Base-by-base conservation (phyloP, 305 asterid species). In the Fraxinus paxiana region DNA sequence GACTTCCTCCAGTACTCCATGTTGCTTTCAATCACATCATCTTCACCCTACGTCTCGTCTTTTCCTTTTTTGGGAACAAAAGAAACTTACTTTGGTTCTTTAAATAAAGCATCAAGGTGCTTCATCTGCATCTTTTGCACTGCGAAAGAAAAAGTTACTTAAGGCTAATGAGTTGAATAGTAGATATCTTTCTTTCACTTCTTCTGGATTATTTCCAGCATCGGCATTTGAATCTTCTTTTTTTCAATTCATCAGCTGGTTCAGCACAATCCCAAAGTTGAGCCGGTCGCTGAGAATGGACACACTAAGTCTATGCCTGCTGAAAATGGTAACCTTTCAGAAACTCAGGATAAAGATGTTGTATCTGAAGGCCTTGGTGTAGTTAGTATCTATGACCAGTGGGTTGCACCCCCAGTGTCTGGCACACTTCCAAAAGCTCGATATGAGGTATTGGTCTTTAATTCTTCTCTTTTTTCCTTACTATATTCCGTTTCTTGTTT, bases 391-490 rank as follows among this genome's bases (percentile, higher is more conserved):
- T 94, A 95, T 87, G 99, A 95, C 86, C 96, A 93, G 86, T 95
- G 99, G 99, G 89, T 93, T 85, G 87, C 87, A 75, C 99, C 95
- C 87, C 89, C 93, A 65, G 83, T 94, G 82, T 89, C 98, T 85
- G 97, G 98, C 80, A 70, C 88, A 78, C 84, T 75, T 67, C 98
- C 99, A 82, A 94, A 87, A 88, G 87, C 94, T 54, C 92, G 98
- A 88, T 95, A 95, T 67, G 98, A 95, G 97, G 99, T 95, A 82
- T 73, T 81, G 37, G 43, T 75, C 70, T 43, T 54, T 59, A 59
- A 4, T 75, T 61, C 74, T 76, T 73, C 33, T 72, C 67, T n/a
- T 76, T 86, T 56, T 28, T 81, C 69, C 61, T 63, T 72, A 41
- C 5, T 30, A 48, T 73, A 61, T 43, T 22, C 26, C 75, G 12